Percentiles rank a stretch among this genome's conserved stretches.
Conservation (phyloP, 805 yeast genomes). For the Lachancea sp. region DNA sequence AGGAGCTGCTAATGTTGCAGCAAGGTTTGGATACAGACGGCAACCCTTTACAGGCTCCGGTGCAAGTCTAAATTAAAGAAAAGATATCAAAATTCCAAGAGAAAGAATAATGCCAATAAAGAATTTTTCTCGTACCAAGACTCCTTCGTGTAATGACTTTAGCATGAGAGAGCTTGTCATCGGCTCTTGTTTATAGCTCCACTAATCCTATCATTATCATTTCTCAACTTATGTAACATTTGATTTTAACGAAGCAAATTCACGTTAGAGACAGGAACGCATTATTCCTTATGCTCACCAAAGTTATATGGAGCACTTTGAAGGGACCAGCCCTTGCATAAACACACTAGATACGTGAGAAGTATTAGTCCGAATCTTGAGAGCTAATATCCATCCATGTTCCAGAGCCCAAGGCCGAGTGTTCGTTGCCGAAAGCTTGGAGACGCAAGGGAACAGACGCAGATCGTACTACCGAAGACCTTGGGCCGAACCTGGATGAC, state of each 20-base stretch:
- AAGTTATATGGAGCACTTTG: neutral
- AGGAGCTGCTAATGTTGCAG: constrained; percentile 86
- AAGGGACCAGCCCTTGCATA: neutral
- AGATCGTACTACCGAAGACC: constrained; percentile 7
- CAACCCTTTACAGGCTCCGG: constrained; percentile 79
- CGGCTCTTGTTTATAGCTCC: constrained; percentile 10
- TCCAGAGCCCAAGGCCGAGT: neutral
- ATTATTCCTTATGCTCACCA: neutral
- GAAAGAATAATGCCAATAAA: constrained; percentile 1
- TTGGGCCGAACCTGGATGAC: neutral
- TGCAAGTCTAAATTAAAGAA: constrained; percentile 37
- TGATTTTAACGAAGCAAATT: neutral
- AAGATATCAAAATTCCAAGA: neutral
- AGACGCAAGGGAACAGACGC: constrained; percentile 6
- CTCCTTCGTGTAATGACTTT: constrained; percentile 6
- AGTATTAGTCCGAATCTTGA: constrained; percentile 5
- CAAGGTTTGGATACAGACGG: constrained; percentile 83
- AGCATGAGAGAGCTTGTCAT: constrained; percentile 4
- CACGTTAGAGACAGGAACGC: neutral
- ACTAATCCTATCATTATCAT: constrained; percentile 4
- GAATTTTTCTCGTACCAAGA: constrained; percentile 1
- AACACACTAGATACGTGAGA: neutral
- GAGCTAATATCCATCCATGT: constrained; percentile 9
- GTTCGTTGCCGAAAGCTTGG: neutral
- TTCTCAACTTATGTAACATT: constrained; percentile 7